Evolutionary conservation across 2,329 filamentous ascomycete species (phyloP).

Genomic region (Aureobasidium uvarum): DNA sequence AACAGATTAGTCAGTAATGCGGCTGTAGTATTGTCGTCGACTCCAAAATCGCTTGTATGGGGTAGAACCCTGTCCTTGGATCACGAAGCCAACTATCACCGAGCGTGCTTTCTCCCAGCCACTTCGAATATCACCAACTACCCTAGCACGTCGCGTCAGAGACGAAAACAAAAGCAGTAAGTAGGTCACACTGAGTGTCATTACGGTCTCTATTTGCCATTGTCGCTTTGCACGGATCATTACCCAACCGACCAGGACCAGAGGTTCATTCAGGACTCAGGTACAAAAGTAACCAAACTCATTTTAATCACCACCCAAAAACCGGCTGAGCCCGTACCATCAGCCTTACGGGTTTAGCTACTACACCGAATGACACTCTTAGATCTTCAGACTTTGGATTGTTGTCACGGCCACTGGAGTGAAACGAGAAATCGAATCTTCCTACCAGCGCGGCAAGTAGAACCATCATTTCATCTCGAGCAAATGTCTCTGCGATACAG

Average conservation of each 20-base stretch:
- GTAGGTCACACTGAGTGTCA: too few relatives aligned
- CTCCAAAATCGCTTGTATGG: background rate
- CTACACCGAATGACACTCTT: conserved; percentile 11
- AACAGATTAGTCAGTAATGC: background rate
- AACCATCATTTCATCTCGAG: conserved; percentile 19
- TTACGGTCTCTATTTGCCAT: too few relatives aligned
- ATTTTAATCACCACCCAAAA: conserved; percentile 1
- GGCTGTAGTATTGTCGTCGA: background rate
- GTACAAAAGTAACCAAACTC: background rate
- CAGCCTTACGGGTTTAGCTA: conserved; percentile 1
- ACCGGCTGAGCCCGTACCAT: conserved; percentile 17
- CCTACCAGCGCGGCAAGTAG: conserved; percentile 2
- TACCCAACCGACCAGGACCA: too few relatives aligned
- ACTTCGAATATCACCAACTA: background rate
- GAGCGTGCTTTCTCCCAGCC: background rate
- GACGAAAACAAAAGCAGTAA: background rate
- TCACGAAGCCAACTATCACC: background rate
- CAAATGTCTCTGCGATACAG: conserved; percentile 18
- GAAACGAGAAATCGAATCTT: conserved; percentile 15
- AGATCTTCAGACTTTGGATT: background rate
- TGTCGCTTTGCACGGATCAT: too few relatives aligned
- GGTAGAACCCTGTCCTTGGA: background rate
- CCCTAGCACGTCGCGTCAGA: background rate
- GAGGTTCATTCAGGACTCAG: too few relatives aligned
- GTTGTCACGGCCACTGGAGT: conserved; percentile 7